phyloP scores from a whole-genome alignment of 2,329 filamentous ascomycete genomes.

The Chrysoporthe cubensis region DNA sequence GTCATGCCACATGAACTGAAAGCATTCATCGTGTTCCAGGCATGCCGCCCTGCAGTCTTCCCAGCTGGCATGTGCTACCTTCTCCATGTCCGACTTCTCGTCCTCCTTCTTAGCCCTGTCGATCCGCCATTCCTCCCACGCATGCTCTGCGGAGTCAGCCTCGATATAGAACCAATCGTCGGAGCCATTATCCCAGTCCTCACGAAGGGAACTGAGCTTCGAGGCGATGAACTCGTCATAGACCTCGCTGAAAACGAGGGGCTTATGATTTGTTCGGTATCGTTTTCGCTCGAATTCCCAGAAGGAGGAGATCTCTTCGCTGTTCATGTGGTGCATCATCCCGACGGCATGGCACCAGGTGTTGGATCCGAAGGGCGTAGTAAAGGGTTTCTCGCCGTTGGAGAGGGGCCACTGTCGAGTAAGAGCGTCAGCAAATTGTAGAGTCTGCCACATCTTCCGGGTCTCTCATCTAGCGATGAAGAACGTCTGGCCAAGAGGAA shows the following conservation, averaged over 20 bases:
- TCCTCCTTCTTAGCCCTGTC: conserved; percentile 39
- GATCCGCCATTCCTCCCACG: conserved; percentile 40
- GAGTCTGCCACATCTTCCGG: not conserved
- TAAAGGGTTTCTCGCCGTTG: conserved; percentile 59
- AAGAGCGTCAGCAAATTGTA: conserved; percentile 2
- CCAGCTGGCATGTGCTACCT: conserved; percentile 46
- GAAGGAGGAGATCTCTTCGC: conserved; percentile 54
- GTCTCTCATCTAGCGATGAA: not conserved
- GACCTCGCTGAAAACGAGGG: conserved; percentile 51
- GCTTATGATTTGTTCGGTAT: conserved; percentile 34
- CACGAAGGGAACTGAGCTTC: conserved; percentile 42
- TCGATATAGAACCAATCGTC: conserved; percentile 50
- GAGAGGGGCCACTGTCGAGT: conserved; percentile 52
- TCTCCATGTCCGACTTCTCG: conserved; percentile 42
- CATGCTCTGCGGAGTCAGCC: conserved; percentile 29
- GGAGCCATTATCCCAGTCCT: conserved; percentile 59
- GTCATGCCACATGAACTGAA: conserved; percentile 47
- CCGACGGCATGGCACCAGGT: conserved; percentile 61
- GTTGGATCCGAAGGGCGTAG: conserved; percentile 49
- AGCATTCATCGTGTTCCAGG: conserved; percentile 41
- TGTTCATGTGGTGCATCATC: conserved; percentile 59
- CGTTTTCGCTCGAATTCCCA: conserved; percentile 55
- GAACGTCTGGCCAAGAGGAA: not conserved
- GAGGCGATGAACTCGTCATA: conserved; percentile 51
- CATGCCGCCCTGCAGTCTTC: conserved; percentile 52